Evolutionary conservation across 148 eudicot species (phyloP).

Genomic region (Rhododendron molle): DNA sequence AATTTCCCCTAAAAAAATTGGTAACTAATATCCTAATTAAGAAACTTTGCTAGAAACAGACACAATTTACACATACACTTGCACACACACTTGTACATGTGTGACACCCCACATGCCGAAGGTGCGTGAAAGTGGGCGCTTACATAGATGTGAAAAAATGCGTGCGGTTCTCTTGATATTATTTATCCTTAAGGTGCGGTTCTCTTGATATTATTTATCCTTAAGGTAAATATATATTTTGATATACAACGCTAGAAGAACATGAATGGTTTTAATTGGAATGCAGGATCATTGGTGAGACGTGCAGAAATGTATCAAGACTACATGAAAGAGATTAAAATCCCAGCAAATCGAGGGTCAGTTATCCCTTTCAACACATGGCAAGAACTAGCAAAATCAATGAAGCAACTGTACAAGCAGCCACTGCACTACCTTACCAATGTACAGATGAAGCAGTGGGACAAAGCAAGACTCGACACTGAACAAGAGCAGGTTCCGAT

Average conservation of each 20-base stretch:
- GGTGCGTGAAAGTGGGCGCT: neutral
- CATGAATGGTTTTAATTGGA: neutral
- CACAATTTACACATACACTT: neutral
- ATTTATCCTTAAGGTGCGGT: neutral
- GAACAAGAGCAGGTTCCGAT: neutral
- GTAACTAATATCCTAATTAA: no score
- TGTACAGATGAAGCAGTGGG: slow-evolving; percentile 3
- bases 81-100: neutral
- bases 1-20: no score
- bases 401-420: neutral
- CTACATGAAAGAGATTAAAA: neutral
- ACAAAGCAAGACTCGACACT: neutral
- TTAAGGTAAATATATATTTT: neutral
- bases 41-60: neutral
- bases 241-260: neutral
- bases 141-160: no score
- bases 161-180: neutral
- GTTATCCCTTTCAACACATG: slow-evolving; percentile 3
- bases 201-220: neutral
- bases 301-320: slow-evolving; percentile 6
- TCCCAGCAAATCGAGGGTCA: neutral
- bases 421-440: slow-evolving; percentile 11
- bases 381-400: neutral
- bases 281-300: neutral
- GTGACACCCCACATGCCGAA: neutral